A percentile compares a stretch with the other conserved stretches of the same genome.
Conservation (phyloP, 1,284 basidiomycete species). For the Malassezia yamatoensis region DNA sequence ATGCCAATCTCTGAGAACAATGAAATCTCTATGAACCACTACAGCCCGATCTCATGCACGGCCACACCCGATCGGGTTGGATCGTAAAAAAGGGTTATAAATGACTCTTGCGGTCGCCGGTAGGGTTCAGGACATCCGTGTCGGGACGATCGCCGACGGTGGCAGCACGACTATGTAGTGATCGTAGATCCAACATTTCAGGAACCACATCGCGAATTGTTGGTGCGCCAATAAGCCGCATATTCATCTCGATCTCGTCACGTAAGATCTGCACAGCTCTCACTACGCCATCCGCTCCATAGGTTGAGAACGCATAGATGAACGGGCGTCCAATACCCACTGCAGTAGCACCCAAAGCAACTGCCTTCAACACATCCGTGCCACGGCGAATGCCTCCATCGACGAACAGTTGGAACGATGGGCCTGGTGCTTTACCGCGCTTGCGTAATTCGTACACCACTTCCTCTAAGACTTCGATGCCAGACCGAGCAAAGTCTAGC, state of each 20-base stretch:
- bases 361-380: constrained; percentile 65
- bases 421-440: constrained; percentile 54
- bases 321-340: constrained; percentile 81
- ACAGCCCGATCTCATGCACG: too few species aligned
- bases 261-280: constrained; percentile 62
- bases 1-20: background rate
- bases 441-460: constrained; percentile 60
- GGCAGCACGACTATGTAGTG: constrained; percentile 51
- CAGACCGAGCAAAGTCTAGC: constrained; percentile 39
- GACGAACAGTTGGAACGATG: constrained; percentile 63
- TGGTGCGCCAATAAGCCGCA: constrained; percentile 69
- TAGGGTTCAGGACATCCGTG: constrained; percentile 7
- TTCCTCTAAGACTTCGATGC: constrained; percentile 45
- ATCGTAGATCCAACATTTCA: constrained; percentile 60
- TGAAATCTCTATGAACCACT: background rate
- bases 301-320: constrained; percentile 83
- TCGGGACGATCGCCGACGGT: constrained; percentile 24
- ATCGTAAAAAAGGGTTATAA: constrained; percentile 3
- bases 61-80: background rate
- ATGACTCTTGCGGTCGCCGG: background rate
- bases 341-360: constrained; percentile 78
- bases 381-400: constrained; percentile 79
- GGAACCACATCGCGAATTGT: constrained; percentile 63
- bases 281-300: constrained; percentile 69
- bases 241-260: constrained; percentile 68